phyloP scores from a whole-genome alignment of 2,329 filamentous ascomycete species.

The Esteya vermicola region DNA sequence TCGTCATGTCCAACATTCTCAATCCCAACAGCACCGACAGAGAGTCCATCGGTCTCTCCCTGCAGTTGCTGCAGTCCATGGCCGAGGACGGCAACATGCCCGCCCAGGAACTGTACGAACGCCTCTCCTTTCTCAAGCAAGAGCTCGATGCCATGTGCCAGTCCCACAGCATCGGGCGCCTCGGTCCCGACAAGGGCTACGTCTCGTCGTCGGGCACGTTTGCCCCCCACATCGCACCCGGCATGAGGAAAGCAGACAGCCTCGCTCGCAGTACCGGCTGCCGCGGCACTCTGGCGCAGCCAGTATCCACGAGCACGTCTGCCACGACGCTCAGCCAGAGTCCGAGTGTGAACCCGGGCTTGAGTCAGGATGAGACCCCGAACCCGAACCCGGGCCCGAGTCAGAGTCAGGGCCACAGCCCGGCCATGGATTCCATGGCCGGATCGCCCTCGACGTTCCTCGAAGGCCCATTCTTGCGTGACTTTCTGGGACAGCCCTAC shows the following conservation, averaged over 20 bases:
- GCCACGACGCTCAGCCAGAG: too few relatives aligned
- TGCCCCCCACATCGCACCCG: not conserved
- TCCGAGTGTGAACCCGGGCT: too few relatives aligned
- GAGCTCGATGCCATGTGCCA: constrained; percentile 7
- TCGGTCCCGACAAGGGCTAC: not conserved
- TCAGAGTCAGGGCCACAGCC: too few relatives aligned
- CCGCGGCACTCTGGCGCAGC: too few relatives aligned
- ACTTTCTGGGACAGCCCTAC: constrained; percentile 1
- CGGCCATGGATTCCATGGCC: not conserved
- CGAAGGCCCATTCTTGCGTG: not conserved
- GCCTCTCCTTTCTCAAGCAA: constrained; percentile 8
- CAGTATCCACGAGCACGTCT: too few relatives aligned
- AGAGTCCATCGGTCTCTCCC: constrained; percentile 12
- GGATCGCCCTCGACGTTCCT: not conserved
- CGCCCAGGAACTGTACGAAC: constrained; percentile 13
- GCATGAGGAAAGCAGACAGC: not conserved
- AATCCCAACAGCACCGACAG: constrained; percentile 9
- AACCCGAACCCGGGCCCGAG: too few relatives aligned
- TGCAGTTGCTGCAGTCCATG: constrained; percentile 14
- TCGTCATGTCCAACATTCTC: constrained; percentile 14
- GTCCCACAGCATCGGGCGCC: not conserved
- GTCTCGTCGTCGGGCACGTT: not conserved
- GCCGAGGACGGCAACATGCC: constrained; percentile 15
- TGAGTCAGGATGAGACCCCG: too few relatives aligned
- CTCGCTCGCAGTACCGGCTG: too few relatives aligned